Base-by-base conservation (phyloP, 495 filamentous ascomycete genomes). In the Letharia columbiana region DNA sequence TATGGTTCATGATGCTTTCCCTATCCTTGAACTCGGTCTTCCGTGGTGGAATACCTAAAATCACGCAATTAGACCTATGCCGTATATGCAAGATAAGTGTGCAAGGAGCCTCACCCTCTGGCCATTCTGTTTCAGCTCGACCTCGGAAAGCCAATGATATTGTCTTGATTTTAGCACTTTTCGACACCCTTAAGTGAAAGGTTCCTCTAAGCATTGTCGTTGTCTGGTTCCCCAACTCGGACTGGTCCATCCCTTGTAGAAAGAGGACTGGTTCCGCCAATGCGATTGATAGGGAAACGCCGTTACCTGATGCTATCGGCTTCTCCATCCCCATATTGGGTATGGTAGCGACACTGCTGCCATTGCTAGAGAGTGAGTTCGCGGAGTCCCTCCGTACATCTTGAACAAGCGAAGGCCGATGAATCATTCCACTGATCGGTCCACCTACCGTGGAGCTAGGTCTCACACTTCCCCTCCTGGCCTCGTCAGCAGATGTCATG, bases 161-260 rank as follows among this genome's bases (percentile, higher is more conserved):
- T n/a, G 91, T 87, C 80, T 96, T 97, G 67, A 98, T 88, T 79
- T 98, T 98, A 49, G 91, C 87, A 70, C 87, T 88, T 76, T 98
- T 98, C 50, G 87, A 88, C 13, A 97, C 83, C 67, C 87, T 87
- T 61, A 98, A 74, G 73, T 89, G 86, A 63, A 98, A 76, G 72
- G 86, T 91, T 10, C 94, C 94, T 59, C 94, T 83, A 17, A 98
- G 78, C 72, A 98, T 89, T 10, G 95, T 88, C 15, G 90, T 91
- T 35, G 86, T 86, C 58, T 89, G 85, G 11, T 85, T 82, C 49
- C 76, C 80, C 35, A 82, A 80, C 62, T 90, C 88, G 66, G 87
- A 83, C 58, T 93, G 91, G 71, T 97, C 93, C 71, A 96, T 95
- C 0, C 94, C 93, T 58, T 91, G 89, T 41, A 98, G 81, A 74